A percentile compares a stretch with the other conserved stretches of the same genome.
These are phyloP conservation scores for Papiliotrema terrestris DNA, from an alignment of 1,284 basidiomycete genomes.

Conservation along the genomic window DNA sequence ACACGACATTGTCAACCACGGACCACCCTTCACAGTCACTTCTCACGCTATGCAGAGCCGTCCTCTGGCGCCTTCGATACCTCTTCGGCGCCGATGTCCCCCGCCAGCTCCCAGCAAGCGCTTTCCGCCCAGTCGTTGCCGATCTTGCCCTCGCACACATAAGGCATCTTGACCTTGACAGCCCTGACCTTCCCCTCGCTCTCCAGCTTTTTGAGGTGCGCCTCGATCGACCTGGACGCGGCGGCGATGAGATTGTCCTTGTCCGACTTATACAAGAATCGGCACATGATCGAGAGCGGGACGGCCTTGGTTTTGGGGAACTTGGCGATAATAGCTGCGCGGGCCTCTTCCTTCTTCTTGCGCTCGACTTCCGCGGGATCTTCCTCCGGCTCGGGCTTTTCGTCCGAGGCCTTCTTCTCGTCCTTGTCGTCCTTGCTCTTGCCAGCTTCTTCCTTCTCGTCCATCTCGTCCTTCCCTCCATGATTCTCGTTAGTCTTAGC, in stretches of 20 bases:
- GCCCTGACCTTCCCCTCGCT: slow-evolving; percentile 59
- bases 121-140: slow-evolving; percentile 12
- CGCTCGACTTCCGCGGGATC: not conserved
- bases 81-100: too few species aligned
- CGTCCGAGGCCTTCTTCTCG: not conserved
- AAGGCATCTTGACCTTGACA: slow-evolving; percentile 18
- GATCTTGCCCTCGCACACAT: slow-evolving; percentile 21
- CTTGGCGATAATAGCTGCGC: not conserved
- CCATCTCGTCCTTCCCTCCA: not conserved
- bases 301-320: slow-evolving; percentile 6
- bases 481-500: too few species aligned
- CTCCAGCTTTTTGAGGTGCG: slow-evolving; percentile 48
- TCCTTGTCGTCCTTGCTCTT: slow-evolving; percentile 2
- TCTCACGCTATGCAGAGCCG: too few species aligned
- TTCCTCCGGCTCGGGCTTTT: not conserved
- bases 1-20: too few species aligned
- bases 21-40: too few species aligned
- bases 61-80: too few species aligned
- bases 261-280: slow-evolving; percentile 34
- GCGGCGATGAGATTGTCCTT: slow-evolving; percentile 34
- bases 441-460: slow-evolving; percentile 12
- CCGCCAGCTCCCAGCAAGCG: slow-evolving; percentile 38
- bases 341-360: slow-evolving; percentile 4
- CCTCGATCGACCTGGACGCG: slow-evolving; percentile 21
- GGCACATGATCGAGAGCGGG: slow-evolving; percentile 24